phyloP scores from a whole-genome alignment of 805 yeast species.

The Suhomyces prunicola region DNA sequence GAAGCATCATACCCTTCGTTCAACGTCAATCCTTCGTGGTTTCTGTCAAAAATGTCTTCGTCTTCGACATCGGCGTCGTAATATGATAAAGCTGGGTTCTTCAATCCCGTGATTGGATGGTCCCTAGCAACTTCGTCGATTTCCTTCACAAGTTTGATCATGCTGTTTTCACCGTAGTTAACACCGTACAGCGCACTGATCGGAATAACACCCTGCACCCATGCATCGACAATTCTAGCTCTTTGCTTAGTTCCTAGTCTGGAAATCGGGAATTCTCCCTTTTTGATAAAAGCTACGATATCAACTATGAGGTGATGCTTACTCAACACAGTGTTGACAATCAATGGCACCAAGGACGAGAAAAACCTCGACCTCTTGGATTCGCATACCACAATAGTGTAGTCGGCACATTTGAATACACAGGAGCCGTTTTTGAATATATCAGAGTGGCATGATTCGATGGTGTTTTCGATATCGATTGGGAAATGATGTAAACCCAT shows the following conservation, averaged over 20 bases:
- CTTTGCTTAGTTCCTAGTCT: constrained; percentile 77
- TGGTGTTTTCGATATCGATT: constrained; percentile 63
- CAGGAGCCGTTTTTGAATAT: constrained; percentile 61
- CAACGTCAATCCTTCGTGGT: constrained; percentile 29
- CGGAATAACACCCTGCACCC: constrained; percentile 47
- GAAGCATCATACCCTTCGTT: constrained; percentile 15
- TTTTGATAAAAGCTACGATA: constrained; percentile 73
- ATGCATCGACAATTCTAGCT: constrained; percentile 56
- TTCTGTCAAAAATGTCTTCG: constrained; percentile 28
- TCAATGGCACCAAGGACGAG: constrained; percentile 78
- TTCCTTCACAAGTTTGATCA: constrained; percentile 56
- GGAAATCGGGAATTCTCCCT: constrained; percentile 63
- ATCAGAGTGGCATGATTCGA: constrained; percentile 46
- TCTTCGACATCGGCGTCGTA: constrained; percentile 28
- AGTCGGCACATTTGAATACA: constrained; percentile 78
- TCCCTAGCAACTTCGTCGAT: constrained; percentile 44
- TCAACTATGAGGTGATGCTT: constrained; percentile 82
- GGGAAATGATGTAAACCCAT: constrained; percentile 92
- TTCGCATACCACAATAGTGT: constrained; percentile 73
- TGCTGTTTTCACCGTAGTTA: constrained; percentile 65
- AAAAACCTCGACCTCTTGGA: constrained; percentile 46
- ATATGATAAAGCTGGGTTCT: constrained; percentile 41
- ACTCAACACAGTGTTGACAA: constrained; percentile 73
- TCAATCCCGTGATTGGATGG: constrained; percentile 38
- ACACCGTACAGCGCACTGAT: constrained; percentile 44